Conservation (phyloP, 176 grass and related monocot species). For the Poa pratensis region DNA sequence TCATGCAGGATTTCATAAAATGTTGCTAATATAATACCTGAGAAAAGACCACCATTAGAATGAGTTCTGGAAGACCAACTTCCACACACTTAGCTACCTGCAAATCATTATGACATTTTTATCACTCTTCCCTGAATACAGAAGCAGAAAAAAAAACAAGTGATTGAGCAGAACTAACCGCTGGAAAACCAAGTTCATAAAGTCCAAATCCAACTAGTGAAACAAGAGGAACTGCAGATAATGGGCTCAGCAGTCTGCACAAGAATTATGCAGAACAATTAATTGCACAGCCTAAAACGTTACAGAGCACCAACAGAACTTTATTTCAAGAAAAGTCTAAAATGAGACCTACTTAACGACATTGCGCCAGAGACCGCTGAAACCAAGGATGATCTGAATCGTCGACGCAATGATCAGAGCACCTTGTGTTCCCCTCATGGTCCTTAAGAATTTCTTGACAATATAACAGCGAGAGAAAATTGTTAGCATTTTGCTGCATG, state of each 20-base stretch:
- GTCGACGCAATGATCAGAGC: constrained; percentile 81
- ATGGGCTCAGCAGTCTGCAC: constrained; percentile 77
- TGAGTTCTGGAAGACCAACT: constrained; percentile 79
- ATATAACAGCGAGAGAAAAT: constrained; percentile 18
- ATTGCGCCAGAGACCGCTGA: constrained; percentile 97
- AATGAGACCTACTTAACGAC: constrained; percentile 66
- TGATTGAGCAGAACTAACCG: constrained; percentile 54
- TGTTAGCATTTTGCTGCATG: constrained; percentile 1
- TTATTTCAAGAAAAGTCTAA: not conserved
- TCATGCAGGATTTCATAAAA: not conserved
- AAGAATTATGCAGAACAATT: not conserved
- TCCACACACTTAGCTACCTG: constrained; percentile 98
- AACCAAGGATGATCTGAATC: constrained; percentile 94
- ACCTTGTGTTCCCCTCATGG: constrained; percentile 91
- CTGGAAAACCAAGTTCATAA: constrained; percentile 96
- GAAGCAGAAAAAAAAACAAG: constrained; percentile 15
- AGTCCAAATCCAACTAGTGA: constrained; percentile 92
- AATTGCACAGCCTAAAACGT: constrained; percentile 15
- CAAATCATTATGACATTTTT: constrained; percentile 6
- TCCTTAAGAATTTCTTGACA: constrained; percentile 83
- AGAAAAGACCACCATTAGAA: constrained; percentile 74
- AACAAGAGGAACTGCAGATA: constrained; percentile 84
- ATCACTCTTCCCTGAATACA: not conserved
- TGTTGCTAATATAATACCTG: constrained; percentile 54
- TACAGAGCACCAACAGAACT: not conserved